Evolutionary conservation across 805 yeast genomes (phyloP), one percentile per base, ranked within the genome.

Genomic region (Candida stauntonica): DNA sequence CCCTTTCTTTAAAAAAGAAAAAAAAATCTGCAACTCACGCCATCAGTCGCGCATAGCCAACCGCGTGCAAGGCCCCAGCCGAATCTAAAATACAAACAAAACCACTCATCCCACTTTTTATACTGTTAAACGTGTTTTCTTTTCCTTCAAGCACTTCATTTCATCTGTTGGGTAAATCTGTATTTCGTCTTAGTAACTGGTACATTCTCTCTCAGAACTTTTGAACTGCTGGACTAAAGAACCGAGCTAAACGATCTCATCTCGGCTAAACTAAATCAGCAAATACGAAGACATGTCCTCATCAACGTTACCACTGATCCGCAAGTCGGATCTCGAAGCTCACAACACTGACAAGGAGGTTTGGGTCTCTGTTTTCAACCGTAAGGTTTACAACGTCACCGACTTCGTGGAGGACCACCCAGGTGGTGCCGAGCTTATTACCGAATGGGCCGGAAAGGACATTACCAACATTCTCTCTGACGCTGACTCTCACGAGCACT

Each of bases 351-450:
- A 48, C 17, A 49, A 66, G 12, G 81, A 81, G 45, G 79, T 91
- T 46, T 84, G 91, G 89, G 94, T 89, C 38, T 76, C 94, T 2
- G 64, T 89, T 15, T 77, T 81, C 62, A 61, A 82, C 56, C 72
- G 96, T 55, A 86, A 85, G 51, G 78, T 91, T 27, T 91, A 89
- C 60, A 80, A 91, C 56, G 91, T 91, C 34, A 82, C 95, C 1
- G 63, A 61, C 27, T 70, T 69, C 45, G 48, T 68, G 47, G 73
- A 68, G 39, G 73, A 69, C 47, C 82, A 77, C 57, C 82, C 83
- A 18, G 95, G 95, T 57, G 95, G 95, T 41, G 82, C 80, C 39
- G 95, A 86, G 57, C 84, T 86, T 23, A 68, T 86, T 41, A 63
- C 76, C 35, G 95, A 86, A 51, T 73, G 78, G 56, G 95, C 84